Conservation (phyloP, 2,329 filamentous ascomycete genomes). For the Annulohypoxylon truncatum region DNA sequence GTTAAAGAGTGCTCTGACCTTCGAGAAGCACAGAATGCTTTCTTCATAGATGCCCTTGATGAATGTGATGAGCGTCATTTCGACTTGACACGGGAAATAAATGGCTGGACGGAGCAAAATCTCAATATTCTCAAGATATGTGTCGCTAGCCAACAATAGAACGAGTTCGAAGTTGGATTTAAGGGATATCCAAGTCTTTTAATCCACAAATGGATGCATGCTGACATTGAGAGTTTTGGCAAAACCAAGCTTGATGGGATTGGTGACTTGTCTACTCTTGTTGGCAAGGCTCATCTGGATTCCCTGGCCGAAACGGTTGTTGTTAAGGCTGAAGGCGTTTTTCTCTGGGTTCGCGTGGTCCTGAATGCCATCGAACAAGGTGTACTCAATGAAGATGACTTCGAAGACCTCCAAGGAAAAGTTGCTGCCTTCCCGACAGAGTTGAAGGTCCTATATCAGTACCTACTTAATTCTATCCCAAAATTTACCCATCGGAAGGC, state of each 20-base stretch:
- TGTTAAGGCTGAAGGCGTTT: slow-evolving; percentile 32
- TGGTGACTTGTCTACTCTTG: neutral
- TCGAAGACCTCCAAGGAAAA: slow-evolving; percentile 22
- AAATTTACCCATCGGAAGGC: slow-evolving; percentile 21
- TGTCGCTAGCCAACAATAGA: slow-evolving; percentile 35
- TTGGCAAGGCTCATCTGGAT: neutral
- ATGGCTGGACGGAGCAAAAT: slow-evolving; percentile 7
- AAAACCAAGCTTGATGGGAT: slow-evolving; percentile 19
- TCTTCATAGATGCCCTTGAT: slow-evolving; percentile 38
- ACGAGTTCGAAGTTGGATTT: slow-evolving; percentile 33
- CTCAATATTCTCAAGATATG: slow-evolving; percentile 28
- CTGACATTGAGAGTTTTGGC: slow-evolving; percentile 27
- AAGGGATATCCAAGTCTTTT: slow-evolving; percentile 13
- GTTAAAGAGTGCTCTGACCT: neutral
- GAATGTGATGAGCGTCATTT: slow-evolving; percentile 24
- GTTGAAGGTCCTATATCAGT: slow-evolving; percentile 31
- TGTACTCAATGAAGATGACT: slow-evolving; percentile 28
- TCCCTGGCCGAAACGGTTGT: slow-evolving; percentile 14
- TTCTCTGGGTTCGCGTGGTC: slow-evolving; percentile 34
- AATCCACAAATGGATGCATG: slow-evolving; percentile 33
- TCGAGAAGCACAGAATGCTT: slow-evolving; percentile 22
- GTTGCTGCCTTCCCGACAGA: slow-evolving; percentile 28
- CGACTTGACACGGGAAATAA: slow-evolving; percentile 21
- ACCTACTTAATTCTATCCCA: slow-evolving; percentile 32
- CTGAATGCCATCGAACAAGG: slow-evolving; percentile 33